Evolutionary conservation across 768 basidiomycete genomes (phyloP), one percentile per base, ranked within the genome.

Genomic region (Clathrus columnatus): DNA sequence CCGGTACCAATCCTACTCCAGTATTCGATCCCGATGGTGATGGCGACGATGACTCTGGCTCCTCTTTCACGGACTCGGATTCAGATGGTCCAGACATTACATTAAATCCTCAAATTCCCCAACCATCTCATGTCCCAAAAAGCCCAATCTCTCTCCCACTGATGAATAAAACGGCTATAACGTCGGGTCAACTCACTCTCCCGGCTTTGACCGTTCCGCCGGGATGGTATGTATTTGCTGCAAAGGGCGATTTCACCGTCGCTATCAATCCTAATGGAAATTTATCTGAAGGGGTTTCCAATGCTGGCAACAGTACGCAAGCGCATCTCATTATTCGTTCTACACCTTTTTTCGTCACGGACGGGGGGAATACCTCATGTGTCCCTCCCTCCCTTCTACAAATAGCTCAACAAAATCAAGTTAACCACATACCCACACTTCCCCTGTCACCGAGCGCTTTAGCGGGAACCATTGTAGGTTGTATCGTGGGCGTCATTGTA

Each of bases 211-310:
- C 71, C 50, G 66, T 72, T 14, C 58, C 61, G n/a, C 61, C 61
- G 41, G 73, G 73, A 28, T 62, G 64, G 63, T 73, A 74, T 55
- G 61, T 60, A 30, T 63, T 61, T 10, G 56, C 63, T 43, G 66
- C 68, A 2, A 36, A 36, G 36, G n/a, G 36, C 36, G 36, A 36
- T 8, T 36, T 36, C 7, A 36, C 36, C 36, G 36, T 36, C 7
- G 30, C 2, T n/a, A n/a, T 36, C 4, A 36, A 2, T 36, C 30
- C 62, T 60, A 57, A 62, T 67, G 48, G 62, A 63, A 1, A 23
- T 57, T 14, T 54, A 49, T 50, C 57, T 48, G 6, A 23, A 42
- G 26, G 61, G n/a, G n/a, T n/a, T n/a, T n/a, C n/a, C n/a, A n/a
- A n/a, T n/a, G n/a, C n/a, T n/a, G n/a, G n/a, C n/a, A n/a, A n/a